Conservation (phyloP, 192 early-diverging fungal species). For the Entomortierella parvispora region DNA sequence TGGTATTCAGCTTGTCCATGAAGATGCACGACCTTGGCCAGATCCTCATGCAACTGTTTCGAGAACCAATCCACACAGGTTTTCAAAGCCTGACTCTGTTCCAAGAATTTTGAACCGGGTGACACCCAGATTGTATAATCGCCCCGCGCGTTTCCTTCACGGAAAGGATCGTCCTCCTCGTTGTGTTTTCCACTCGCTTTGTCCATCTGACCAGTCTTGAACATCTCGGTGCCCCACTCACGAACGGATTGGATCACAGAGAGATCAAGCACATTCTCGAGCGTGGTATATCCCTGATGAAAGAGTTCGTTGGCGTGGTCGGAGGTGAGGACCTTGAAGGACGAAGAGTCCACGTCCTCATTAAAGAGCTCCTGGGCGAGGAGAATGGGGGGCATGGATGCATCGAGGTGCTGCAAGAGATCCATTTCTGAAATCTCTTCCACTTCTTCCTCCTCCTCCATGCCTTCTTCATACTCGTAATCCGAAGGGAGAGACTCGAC, state of each 20-base stretch:
- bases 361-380: conserved; percentile 59
- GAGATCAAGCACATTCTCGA: conserved; percentile 52
- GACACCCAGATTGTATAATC: conserved; percentile 60
- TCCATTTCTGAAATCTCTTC: conserved; percentile 65
- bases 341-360: conserved; percentile 46
- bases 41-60: conserved; percentile 50
- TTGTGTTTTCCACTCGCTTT: conserved; percentile 50
- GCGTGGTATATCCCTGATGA: conserved; percentile 49
- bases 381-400: conserved; percentile 48
- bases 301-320: conserved; percentile 55
- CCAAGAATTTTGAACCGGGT: conserved; percentile 39
- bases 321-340: conserved; percentile 47
- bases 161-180: conserved; percentile 55
- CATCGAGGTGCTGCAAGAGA: conserved; percentile 55
- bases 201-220: conserved; percentile 51
- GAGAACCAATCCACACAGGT: conserved; percentile 50
- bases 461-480: conserved; percentile 61
- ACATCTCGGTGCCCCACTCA: conserved; percentile 44
- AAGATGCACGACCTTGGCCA: conserved; percentile 54
- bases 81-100: conserved; percentile 23
- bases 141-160: conserved; percentile 62
- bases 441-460: conserved; percentile 58
- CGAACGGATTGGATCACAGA: conserved; percentile 44
- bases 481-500: conserved; percentile 61
- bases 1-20: conserved; percentile 61